A percentile compares a stretch with the other conserved stretches of the same genome.
Conservation (phyloP, 2,329 filamentous ascomycete species). For the Penicillium crustosum region DNA sequence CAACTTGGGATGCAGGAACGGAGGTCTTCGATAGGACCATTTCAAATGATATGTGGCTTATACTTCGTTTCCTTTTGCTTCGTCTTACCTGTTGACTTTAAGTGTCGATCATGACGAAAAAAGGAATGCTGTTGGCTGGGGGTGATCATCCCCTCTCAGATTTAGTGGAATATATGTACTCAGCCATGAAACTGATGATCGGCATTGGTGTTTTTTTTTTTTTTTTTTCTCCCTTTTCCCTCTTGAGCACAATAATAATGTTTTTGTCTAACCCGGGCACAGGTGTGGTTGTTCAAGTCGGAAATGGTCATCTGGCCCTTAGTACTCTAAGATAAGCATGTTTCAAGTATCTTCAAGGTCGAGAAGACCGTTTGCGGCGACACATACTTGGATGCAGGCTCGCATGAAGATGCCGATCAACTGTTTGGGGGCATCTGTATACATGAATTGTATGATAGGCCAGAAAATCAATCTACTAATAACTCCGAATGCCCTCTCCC, state of each 20-base stretch:
- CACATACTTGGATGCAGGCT: background rate
- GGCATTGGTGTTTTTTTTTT: background rate
- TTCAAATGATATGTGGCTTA: background rate
- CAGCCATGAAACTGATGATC: background rate
- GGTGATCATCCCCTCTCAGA: constrained; percentile 2
- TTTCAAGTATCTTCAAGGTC: background rate
- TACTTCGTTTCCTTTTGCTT: background rate
- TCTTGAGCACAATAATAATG: background rate
- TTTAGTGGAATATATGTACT: background rate
- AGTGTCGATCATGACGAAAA: constrained; percentile 8
- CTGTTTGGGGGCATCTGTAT: background rate
- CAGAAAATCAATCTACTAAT: background rate
- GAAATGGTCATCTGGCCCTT: background rate
- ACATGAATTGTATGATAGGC: background rate
- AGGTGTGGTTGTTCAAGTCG: background rate
- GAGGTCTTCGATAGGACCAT: background rate
- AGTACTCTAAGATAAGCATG: background rate
- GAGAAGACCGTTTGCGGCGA: constrained; percentile 2
- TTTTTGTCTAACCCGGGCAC: background rate
- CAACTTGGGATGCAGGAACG: constrained; percentile 4
- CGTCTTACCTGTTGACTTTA: background rate
- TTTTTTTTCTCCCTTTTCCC: background rate
- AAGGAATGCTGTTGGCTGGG: constrained; percentile 6
- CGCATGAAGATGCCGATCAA: background rate
- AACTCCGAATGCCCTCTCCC: background rate